Evolutionary conservation across 179 eudicot genomes (phyloP), one percentile per base, ranked within the genome.

Genomic region (Sideroxylon spinosum): DNA sequence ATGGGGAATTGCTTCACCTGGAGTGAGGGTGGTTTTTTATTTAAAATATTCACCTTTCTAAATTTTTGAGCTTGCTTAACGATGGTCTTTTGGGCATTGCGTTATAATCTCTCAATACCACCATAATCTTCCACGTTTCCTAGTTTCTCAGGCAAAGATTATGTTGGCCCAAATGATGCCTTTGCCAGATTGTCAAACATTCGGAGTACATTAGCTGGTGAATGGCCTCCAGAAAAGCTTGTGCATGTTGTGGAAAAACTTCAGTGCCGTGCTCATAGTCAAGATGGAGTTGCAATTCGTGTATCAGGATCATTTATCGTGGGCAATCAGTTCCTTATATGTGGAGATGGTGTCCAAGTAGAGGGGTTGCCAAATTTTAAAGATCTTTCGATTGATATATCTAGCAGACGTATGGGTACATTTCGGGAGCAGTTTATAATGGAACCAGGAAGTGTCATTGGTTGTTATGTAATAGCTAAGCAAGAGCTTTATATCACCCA

Each of bases 331-430:
- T 91, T 93, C 71, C 81, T 93, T 65, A 92, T 95, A 26, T 95
- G 99, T 82, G 99, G 99, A 26, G 98, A 95, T 63, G 99, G 98
- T 17, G 82, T 95, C 59, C 93, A 90, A 85, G 98, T 88, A 11
- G 98, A 95, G 82, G 99, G 95, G 26, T 79, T 93, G 83, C 98
- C 97, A 29, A 90, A 88, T 81, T 95, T 93, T 71, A 87, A 86
- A 80, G 99, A 95, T 86, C 88, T 93, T 46, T 82, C 90, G 0
- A 85, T 95, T 19, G 97, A 95, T 73, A 22, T 91, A 61, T 72
- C 90, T 13, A 91, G 87, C 84, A 87, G 82, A 77, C 85, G 90
- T 56, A 86, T 90, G 88, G 98, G 98, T 62, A 89, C 91, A 19
- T 93, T 95, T 77, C 89, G 80, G 83, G 99, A 93, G 85, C 99